These are phyloP conservation scores for Eucalyptus curtisii DNA, from an alignment of 345 rosid species.

Conservation along the genomic window DNA sequence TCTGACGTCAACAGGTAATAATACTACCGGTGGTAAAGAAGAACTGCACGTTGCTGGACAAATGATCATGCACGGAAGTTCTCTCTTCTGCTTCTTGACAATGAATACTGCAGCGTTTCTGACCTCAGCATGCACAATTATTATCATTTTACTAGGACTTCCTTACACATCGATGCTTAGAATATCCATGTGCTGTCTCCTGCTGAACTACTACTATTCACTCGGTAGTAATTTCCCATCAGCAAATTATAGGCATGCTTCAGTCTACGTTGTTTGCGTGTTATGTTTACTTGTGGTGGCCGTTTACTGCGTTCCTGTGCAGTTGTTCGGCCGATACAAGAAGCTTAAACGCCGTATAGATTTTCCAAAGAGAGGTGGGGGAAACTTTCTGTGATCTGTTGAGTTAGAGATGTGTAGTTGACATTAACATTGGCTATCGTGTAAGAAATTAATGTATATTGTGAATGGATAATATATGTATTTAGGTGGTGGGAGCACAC, in stretches of 20 bases:
- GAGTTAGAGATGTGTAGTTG: neutral
- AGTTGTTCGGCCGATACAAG: neutral
- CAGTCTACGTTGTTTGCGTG: neutral
- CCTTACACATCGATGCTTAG: neutral
- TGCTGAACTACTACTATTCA: neutral
- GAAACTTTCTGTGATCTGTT: neutral
- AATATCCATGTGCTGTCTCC: neutral
- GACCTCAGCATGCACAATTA: neutral
- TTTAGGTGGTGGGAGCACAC: neutral
- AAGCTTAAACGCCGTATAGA: neutral
- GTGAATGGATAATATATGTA: neutral
- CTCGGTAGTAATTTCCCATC: neutral
- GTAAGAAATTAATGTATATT: neutral
- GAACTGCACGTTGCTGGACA: neutral
- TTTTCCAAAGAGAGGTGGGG: neutral
- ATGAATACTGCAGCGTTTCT: neutral
- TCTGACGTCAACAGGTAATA: too few species aligned
- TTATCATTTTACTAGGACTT: neutral
- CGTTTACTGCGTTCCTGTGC: neutral
- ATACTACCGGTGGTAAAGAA: neutral
- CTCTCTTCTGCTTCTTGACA: too few species aligned
- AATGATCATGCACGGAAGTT: accelerated
- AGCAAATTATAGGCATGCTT: too few species aligned
- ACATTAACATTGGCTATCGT: neutral
- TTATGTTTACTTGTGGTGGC: neutral